Percentiles rank a stretch among this genome's conserved stretches.
Evolutionary conservation across 305 asterid genomes (phyloP).

Genomic region (Fraxinus latifolia): DNA sequence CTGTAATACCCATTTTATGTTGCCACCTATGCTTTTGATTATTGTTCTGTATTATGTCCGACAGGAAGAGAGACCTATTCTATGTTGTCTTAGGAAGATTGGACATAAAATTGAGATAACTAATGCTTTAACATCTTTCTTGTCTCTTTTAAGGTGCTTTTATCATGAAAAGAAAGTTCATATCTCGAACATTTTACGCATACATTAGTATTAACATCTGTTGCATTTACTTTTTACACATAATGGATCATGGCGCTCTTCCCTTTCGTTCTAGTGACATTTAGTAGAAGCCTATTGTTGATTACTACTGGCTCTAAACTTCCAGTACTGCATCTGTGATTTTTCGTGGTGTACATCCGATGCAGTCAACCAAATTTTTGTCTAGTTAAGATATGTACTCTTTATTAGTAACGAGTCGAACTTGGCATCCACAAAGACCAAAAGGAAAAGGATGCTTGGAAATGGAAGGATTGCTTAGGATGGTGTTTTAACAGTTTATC

Average conservation of each 20-base stretch:
- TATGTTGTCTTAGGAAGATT: background rate
- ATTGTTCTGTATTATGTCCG: background rate
- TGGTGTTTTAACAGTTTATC: background rate
- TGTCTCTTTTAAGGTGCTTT: background rate
- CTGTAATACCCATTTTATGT: background rate
- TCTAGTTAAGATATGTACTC: background rate
- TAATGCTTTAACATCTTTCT: background rate
- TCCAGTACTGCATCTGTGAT: background rate
- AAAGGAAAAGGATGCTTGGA: background rate
- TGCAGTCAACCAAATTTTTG: background rate
- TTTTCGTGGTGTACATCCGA: background rate
- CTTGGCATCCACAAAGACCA: background rate
- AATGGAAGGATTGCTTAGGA: background rate
- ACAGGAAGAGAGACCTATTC: background rate
- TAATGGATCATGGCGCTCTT: background rate
- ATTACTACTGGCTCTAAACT: background rate
- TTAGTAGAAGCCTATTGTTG: background rate
- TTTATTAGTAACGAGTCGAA: background rate
- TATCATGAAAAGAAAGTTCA: background rate
- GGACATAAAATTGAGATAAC: background rate
- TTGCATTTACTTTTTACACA: background rate
- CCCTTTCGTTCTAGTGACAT: background rate
- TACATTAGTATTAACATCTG: background rate
- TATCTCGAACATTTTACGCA: background rate
- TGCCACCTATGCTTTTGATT: background rate